Evolutionary conservation across 176 grass and related monocot species (phyloP).

Genomic region (Urochloa ruziziensis): DNA sequence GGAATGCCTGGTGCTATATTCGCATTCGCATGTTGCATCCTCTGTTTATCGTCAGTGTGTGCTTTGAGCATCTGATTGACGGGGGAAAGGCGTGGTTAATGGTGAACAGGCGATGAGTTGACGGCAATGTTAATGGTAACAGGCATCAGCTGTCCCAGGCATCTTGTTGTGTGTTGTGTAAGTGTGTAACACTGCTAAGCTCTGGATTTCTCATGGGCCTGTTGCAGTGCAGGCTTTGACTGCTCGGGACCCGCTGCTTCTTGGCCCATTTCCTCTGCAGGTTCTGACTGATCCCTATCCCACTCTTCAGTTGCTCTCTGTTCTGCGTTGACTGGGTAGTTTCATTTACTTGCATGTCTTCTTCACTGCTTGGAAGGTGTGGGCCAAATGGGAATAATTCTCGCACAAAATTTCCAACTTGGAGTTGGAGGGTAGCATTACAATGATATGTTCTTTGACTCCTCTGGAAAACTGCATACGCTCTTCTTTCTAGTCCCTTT

Average conservation of each 20-base stretch:
- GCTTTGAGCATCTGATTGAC: neutral
- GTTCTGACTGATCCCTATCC: neutral
- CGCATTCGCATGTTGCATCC: neutral
- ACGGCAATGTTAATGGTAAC: slow-evolving; percentile 3
- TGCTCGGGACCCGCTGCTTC: neutral
- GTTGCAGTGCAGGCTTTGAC: neutral
- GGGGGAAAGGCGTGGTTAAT: neutral
- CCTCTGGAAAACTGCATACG: neutral
- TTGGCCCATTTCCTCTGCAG: slow-evolving; percentile 7
- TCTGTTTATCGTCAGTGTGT: neutral
- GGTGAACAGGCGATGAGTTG: slow-evolving; percentile 4
- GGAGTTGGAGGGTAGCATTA: neutral
- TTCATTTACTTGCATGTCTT: neutral
- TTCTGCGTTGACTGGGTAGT: neutral
- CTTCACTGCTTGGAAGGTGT: neutral
- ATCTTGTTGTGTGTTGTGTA: too few species aligned
- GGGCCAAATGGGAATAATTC: neutral
- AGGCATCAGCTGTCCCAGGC: slow-evolving; percentile 8
- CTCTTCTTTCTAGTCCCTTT: neutral
- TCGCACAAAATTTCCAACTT: neutral
- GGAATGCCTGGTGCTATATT: slow-evolving; percentile 14
- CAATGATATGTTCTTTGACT: neutral
- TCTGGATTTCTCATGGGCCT: neutral
- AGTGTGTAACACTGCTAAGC: too few species aligned
- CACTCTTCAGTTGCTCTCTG: neutral